phyloP scores from a whole-genome alignment of 495 filamentous ascomycete species.

The Friedmanniomyces simplex region DNA sequence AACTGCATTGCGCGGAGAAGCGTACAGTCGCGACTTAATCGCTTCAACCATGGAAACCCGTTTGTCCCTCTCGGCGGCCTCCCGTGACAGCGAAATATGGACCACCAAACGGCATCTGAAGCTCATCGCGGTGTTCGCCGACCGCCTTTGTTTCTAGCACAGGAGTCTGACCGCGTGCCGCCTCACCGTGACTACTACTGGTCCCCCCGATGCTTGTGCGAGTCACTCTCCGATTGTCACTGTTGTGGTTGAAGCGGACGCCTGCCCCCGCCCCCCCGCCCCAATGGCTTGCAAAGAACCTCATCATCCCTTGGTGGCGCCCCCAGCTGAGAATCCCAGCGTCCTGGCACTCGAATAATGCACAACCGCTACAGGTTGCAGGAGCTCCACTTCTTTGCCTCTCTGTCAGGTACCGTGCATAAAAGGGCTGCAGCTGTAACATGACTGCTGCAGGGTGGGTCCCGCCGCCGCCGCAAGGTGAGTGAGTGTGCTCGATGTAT shows the following conservation, averaged over 20 bases:
- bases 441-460: background rate
- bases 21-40: background rate
- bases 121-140: background rate
- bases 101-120: background rate
- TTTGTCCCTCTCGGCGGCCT: background rate
- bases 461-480: slow-evolving; percentile 1
- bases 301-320: slow-evolving; percentile 6
- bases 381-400: background rate
- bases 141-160: background rate
- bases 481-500: background rate
- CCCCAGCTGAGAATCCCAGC: background rate
- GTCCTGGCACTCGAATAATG: background rate
- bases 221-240: background rate
- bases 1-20: slow-evolving; percentile 9
- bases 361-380: background rate
- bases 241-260: background rate
- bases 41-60: slow-evolving; percentile 6
- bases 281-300: background rate
- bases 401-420: slow-evolving; percentile 11
- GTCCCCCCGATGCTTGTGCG: background rate
- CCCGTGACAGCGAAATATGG: background rate
- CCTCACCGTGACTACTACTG: background rate
- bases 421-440: background rate
- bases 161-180: background rate
- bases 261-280: background rate